Base-by-base conservation (phyloP, 1,284 basidiomycete genomes). In the Ceratobasidium sp. region DNA sequence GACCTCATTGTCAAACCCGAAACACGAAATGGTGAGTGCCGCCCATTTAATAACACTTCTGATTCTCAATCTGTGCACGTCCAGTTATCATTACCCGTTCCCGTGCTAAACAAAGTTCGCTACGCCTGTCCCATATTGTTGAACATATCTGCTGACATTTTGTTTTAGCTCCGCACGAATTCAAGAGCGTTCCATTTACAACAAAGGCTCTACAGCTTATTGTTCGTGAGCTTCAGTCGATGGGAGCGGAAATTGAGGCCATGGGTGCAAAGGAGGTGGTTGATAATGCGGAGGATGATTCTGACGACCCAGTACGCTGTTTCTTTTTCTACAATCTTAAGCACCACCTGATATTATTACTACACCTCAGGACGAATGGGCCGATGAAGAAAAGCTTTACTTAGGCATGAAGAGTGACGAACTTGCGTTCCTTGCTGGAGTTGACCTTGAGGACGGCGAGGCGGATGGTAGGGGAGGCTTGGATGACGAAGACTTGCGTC, bases 1-100 rank as follows among this genome's bases (percentile, higher is more conserved):
- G 96, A 98, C 79, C 87, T 98, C 73, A 90, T 98, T 58, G 86
- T 97, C 71, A 91, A 88, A 72, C 88, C 89, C 1, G 88, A 89
- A 77, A 95, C 92, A 49, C 87, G 88, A 76, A 87, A 96, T 82
- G 89, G 94, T 94, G 79, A 84, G 90, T 82, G 32, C 8, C n/a
- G 28, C 44, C 4, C 30, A 44, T 1, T 16, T 13, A 5, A 41
- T 57, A 11, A 23, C 18, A 18, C 41, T 38, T 46, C 35, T 14
- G 11, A 9, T n/a, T 57, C 52, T 54, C 52, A 41, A 69, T 28
- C 11, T 9, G 46, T 28, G 16, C 32, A 46, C 52, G 23, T 32
- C 73, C 79, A 95, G 93, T 94, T 78, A 98, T 98, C 81, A 95
- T 98, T 89, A 98, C 97, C 49, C 90, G 97, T 74, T 97, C 96